These are phyloP conservation scores for Botrytis cinerea DNA, from an alignment of 2,329 filamentous ascomycete genomes.

Conservation along the genomic window DNA sequence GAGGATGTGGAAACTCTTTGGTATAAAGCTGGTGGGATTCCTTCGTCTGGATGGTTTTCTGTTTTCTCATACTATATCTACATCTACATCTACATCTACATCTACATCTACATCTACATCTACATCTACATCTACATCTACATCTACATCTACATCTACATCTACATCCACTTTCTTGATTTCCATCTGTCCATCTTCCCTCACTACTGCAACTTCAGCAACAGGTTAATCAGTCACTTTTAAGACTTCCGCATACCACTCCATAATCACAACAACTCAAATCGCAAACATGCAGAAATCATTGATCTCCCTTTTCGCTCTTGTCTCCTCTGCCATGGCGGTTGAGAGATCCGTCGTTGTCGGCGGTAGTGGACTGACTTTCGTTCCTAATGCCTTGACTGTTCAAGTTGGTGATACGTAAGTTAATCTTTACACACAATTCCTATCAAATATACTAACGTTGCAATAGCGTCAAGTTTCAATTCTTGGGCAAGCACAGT, in stretches of 20 bases:
- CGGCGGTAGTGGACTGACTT: constrained; percentile 59
- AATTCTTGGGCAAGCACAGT: constrained; percentile 65
- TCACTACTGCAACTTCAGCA: not conserved
- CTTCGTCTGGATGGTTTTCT: not conserved
- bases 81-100: no score
- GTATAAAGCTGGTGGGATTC: not conserved
- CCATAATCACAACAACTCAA: not conserved
- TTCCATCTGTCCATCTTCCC: not conserved
- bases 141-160: not conserved
- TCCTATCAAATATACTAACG: constrained; percentile 56
- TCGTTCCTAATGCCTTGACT: constrained; percentile 65
- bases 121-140: not conserved
- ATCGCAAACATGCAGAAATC: constrained; percentile 9
- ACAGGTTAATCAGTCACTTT: not conserved
- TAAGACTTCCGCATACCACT: not conserved
- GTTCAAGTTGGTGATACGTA: constrained; percentile 56
- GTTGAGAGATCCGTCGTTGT: constrained; percentile 61
- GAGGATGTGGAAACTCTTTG: not conserved
- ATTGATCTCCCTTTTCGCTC: not conserved
- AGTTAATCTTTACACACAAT: constrained; percentile 54
- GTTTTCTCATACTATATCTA: not conserved
- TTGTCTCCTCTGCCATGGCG: not conserved
- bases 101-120: not conserved
- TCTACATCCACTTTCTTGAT: not conserved
- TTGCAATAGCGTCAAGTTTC: not conserved